phyloP scores from a whole-genome alignment of 768 basidiomycete genomes.

The Termitomyces sp. region DNA sequence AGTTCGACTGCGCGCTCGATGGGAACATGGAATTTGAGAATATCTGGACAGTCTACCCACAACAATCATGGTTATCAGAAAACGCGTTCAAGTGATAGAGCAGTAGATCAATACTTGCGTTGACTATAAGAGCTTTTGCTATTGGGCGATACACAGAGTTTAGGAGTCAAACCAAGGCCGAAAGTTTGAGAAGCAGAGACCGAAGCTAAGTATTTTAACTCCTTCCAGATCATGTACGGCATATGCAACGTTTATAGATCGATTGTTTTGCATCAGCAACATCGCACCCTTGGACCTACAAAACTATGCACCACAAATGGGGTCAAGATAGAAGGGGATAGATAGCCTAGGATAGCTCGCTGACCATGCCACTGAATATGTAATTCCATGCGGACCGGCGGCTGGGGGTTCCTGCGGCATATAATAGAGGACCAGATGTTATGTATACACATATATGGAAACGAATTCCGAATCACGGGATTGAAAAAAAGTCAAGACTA shows the following conservation, averaged over 20 bases:
- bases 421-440: neutral
- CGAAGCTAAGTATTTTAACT: conserved; percentile 1
- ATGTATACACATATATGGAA: neutral
- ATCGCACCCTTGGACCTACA: neutral
- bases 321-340: neutral
- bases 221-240: neutral
- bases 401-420: neutral
- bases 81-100: neutral
- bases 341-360: neutral
- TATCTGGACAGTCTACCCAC: neutral
- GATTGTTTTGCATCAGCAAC: neutral
- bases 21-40: neutral
- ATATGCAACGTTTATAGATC: neutral
- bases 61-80: neutral
- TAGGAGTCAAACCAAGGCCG: neutral
- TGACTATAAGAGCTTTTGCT: neutral
- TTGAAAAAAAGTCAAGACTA: neutral
- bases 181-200: neutral
- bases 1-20: neutral
- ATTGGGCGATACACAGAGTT: neutral
- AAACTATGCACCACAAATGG: neutral
- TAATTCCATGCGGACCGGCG: conserved; percentile 5
- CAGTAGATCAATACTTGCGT: neutral
- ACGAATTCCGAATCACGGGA: neutral
- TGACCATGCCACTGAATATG: neutral